phyloP scores from a whole-genome alignment of 441 rosid species.

The Eutrema salsugineum region DNA sequence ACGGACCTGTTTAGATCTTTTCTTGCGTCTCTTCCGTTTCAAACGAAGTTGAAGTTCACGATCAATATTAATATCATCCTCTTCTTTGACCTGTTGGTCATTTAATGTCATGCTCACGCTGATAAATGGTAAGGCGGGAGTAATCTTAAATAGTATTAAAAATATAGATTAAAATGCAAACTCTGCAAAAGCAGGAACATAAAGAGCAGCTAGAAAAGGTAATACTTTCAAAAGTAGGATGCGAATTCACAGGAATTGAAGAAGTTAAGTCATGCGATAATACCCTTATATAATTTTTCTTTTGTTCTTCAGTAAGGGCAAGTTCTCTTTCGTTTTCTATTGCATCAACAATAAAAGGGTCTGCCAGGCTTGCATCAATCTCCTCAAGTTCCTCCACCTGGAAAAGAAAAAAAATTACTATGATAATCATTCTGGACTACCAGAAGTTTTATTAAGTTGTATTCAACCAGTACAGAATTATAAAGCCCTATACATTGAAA shows the following conservation, averaged over 20 bases:
- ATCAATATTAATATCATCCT: slow-evolving; percentile 85
- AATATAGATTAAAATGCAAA: background rate
- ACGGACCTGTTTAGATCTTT: slow-evolving; percentile 65
- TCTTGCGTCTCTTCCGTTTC: slow-evolving; percentile 65
- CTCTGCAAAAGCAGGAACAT: slow-evolving; percentile 11
- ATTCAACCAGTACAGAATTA: slow-evolving; percentile 1
- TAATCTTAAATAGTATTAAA: slow-evolving; percentile 4
- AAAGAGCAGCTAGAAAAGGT: slow-evolving; percentile 15
- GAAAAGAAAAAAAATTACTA: background rate
- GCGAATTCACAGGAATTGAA: slow-evolving; percentile 3
- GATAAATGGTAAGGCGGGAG: background rate
- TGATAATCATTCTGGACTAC: slow-evolving; percentile 5
- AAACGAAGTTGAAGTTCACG: slow-evolving; percentile 77
- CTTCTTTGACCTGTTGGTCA: slow-evolving; percentile 84
- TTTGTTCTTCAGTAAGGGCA: slow-evolving; percentile 80
- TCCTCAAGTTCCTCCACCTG: slow-evolving; percentile 99
- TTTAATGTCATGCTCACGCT: slow-evolving; percentile 20
- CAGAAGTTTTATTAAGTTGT: background rate
- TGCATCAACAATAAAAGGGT: slow-evolving; percentile 87
- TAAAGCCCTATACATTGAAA: background rate
- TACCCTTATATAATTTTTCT: slow-evolving; percentile 79
- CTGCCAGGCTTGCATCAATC: slow-evolving; percentile 62
- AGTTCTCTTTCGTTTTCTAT: slow-evolving; percentile 79
- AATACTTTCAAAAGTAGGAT: slow-evolving; percentile 11
- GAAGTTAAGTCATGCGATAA: slow-evolving; percentile 10